Evolutionary conservation across 495 filamentous ascomycete genomes (phyloP).

Genomic region (Cercophora samala): DNA sequence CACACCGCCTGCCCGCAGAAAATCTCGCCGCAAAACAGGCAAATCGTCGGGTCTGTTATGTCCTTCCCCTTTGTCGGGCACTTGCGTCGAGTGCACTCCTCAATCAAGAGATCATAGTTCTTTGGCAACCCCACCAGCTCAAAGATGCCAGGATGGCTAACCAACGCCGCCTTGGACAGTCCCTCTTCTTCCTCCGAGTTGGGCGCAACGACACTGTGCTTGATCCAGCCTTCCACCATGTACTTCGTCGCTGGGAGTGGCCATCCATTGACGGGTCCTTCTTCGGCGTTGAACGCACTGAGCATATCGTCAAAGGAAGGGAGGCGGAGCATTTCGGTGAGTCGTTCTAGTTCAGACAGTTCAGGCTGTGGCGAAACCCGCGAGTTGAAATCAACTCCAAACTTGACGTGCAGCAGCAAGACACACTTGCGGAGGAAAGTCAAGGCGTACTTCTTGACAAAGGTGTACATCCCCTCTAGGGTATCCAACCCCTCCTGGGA

Average conservation of each 20-base stretch:
- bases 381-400: slow-evolving; percentile 81
- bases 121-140: slow-evolving; percentile 90
- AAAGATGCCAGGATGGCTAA: slow-evolving; percentile 85
- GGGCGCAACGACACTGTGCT: slow-evolving; percentile 43
- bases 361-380: slow-evolving; percentile 63
- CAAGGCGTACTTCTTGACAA: slow-evolving; percentile 76
- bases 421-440: slow-evolving; percentile 82
- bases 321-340: slow-evolving; percentile 69
- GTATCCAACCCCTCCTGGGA: slow-evolving; percentile 42
- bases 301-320: slow-evolving; percentile 80
- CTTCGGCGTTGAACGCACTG: slow-evolving; percentile 41
- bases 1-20: slow-evolving; percentile 94
- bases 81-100: slow-evolving; percentile 77
- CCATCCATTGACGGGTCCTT: slow-evolving; percentile 41
- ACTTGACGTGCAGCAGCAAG: slow-evolving; percentile 81
- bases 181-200: slow-evolving; percentile 7
- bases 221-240: slow-evolving; percentile 77
- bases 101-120: slow-evolving; percentile 87
- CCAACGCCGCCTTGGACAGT: slow-evolving; percentile 38
- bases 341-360: slow-evolving; percentile 74
- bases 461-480: slow-evolving; percentile 41
- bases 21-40: slow-evolving; percentile 92
- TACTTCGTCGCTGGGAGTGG: slow-evolving; percentile 27
- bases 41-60: slow-evolving; percentile 81
- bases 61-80: slow-evolving; percentile 91